A percentile compares a stretch with the other conserved stretches of the same genome.
Evolutionary conservation across 2,329 filamentous ascomycete genomes (phyloP).

Genomic region (Drechslerella stenobrocha): DNA sequence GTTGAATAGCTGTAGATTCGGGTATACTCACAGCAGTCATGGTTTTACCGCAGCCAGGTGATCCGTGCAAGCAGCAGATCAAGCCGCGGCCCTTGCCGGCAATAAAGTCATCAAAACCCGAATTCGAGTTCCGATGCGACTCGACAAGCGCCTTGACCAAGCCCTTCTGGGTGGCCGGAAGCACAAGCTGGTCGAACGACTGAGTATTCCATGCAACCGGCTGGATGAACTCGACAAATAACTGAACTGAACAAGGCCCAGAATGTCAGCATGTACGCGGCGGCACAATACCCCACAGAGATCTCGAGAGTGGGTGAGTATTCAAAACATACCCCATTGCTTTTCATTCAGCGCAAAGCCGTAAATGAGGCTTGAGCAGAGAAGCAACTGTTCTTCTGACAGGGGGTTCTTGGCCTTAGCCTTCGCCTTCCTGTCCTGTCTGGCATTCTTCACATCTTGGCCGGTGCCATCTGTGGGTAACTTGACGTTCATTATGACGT

Average conservation of each 20-base stretch:
- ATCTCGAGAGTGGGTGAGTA: slow-evolving; percentile 53
- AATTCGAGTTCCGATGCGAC: slow-evolving; percentile 57
- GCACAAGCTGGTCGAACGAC: slow-evolving; percentile 54
- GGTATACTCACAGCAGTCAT: slow-evolving; percentile 58
- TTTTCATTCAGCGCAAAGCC: slow-evolving; percentile 89
- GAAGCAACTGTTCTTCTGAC: slow-evolving; percentile 78
- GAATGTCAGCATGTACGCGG: slow-evolving; percentile 53
- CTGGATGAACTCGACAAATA: slow-evolving; percentile 74
- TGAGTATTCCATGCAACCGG: slow-evolving; percentile 66
- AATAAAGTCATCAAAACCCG: slow-evolving; percentile 61
- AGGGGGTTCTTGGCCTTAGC: slow-evolving; percentile 39
- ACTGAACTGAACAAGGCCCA: slow-evolving; percentile 64
- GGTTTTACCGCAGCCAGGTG: slow-evolving; percentile 64
- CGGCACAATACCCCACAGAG: slow-evolving; percentile 50
- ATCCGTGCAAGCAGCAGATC: slow-evolving; percentile 59
- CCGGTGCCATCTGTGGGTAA: slow-evolving; percentile 49
- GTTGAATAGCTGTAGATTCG: no score
- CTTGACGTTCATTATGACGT: slow-evolving; percentile 50
- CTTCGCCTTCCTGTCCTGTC: slow-evolving; percentile 9
- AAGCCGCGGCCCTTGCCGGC: slow-evolving; percentile 59
- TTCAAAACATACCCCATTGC: slow-evolving; percentile 65
- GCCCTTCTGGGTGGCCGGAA: slow-evolving; percentile 53
- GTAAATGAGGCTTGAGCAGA: slow-evolving; percentile 79
- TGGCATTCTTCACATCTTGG: slow-evolving; percentile 45
- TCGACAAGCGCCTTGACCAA: slow-evolving; percentile 59